Evolutionary conservation across 2,329 filamentous ascomycete genomes (phyloP), one percentile per base, ranked within the genome.

Genomic region (Beauveria sp.): DNA sequence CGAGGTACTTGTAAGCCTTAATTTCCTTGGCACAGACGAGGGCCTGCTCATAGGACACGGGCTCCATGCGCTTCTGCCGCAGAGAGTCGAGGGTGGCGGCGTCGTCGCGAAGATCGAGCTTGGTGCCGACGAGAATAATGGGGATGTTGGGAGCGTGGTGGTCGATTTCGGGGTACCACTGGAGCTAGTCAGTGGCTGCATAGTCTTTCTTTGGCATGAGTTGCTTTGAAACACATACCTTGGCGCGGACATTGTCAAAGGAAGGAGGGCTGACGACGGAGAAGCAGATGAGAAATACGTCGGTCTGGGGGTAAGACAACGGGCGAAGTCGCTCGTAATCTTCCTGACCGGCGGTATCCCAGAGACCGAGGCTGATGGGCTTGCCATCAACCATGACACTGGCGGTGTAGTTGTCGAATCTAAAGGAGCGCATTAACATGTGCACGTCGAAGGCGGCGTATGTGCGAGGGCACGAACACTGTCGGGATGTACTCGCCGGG

Each of bases 401-500:
- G 66, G 94, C 94, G 43, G 93, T 96, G 81, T 97, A 97, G 80
- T 99, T 99, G 75, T 97, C 93, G 78, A 97, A 97, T 65, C 92
- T 96, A 68, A 26, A 63, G 48, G 54, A 52, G 20, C 63, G 70
- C 64, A 61, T 52, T 52, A 63, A 67, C 58, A 66, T 20, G 4
- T 47, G 48, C 63, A 59, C 57, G 24, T 46, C 16, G 47, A 61
- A 52, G 48, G 65, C 20, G 30, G 40, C 51, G 58, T 43, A 46
- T 64, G 16, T 47, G 37, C 53, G 24, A 41, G 52, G 60, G 44
- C n/a, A 82, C 88, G 76, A 79, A 94, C 90, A 99, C 94, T 70
- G 94, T 99, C 67, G 94, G 94, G 70, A 99, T 97, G 78, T 99
- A 99, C 83, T 99, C 94, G 76, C 94, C 94, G n/a, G 94, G 94